Evolutionary conservation across 371 early-diverging fungal species (phyloP).

Genomic region (Dichotomocladium elegans): DNA sequence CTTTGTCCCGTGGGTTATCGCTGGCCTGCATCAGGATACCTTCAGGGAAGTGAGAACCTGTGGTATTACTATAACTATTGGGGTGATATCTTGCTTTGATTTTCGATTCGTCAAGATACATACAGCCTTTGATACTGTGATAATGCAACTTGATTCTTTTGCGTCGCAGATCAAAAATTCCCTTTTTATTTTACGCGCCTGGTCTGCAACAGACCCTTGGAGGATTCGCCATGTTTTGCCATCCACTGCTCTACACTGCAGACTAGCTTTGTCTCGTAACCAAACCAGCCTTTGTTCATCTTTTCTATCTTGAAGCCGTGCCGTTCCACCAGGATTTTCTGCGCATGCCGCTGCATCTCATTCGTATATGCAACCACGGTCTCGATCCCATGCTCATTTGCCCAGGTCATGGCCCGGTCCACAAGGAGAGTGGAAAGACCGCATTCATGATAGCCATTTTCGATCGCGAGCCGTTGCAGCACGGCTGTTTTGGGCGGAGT

Average conservation of each 20-base stretch:
- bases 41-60: too few species aligned
- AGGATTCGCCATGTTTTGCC: background rate
- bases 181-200: background rate
- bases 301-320: slow-evolving; percentile 14
- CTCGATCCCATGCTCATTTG: slow-evolving; percentile 31
- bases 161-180: too few species aligned
- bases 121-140: too few species aligned
- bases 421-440: slow-evolving; percentile 39
- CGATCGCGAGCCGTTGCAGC: slow-evolving; percentile 31
- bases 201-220: background rate
- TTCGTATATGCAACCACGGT: slow-evolving; percentile 31
- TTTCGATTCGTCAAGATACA: too few species aligned
- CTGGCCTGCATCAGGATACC: too few species aligned
- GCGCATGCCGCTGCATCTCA: slow-evolving; percentile 30
- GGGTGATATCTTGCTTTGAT: too few species aligned
- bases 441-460: slow-evolving; percentile 28
- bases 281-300: background rate
- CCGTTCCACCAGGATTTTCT: slow-evolving; percentile 21
- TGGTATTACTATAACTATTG: too few species aligned
- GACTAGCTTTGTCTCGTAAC: background rate
- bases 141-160: too few species aligned
- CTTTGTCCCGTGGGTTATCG: too few species aligned
- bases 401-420: slow-evolving; percentile 36
- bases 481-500: slow-evolving; percentile 37
- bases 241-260: background rate